Percentiles rank a stretch among this genome's conserved stretches.
Conservation (phyloP, 345 rosid species). For the Camelina laxa region DNA sequence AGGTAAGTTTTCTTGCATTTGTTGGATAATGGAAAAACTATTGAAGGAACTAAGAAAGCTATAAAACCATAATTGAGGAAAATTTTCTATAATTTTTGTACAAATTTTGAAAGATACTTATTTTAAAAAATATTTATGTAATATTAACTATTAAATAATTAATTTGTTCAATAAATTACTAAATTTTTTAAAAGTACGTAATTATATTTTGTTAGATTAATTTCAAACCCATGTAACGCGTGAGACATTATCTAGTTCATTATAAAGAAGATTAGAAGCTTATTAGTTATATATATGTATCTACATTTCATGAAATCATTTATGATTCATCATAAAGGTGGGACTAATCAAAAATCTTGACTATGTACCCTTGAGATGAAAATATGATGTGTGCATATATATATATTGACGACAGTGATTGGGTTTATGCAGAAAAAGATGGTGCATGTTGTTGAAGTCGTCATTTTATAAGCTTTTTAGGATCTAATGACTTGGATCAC, state of each 20-base stretch:
- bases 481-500: slow-evolving; percentile 45
- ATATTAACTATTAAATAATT: no score
- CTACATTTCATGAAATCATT: not conserved
- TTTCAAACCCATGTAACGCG: no score
- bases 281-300: not conserved
- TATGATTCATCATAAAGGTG: not conserved
- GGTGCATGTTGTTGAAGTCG: slow-evolving; percentile 36
- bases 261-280: not conserved
- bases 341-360: not conserved
- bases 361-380: slow-evolving; percentile 77
- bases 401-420: slow-evolving; percentile 4
- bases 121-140: no score
- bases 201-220: no score
- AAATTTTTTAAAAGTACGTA: no score
- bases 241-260: not conserved
- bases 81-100: no score
- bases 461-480: slow-evolving; percentile 39
- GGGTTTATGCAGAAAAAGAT: slow-evolving; percentile 19
- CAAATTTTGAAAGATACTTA: no score
- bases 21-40: no score
- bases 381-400: not conserved
- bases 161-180: no score
- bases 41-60: no score
- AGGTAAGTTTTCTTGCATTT: no score
- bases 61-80: no score